Evolutionary conservation across 768 basidiomycete species (phyloP).

Genomic region (Serendipita vermifera): DNA sequence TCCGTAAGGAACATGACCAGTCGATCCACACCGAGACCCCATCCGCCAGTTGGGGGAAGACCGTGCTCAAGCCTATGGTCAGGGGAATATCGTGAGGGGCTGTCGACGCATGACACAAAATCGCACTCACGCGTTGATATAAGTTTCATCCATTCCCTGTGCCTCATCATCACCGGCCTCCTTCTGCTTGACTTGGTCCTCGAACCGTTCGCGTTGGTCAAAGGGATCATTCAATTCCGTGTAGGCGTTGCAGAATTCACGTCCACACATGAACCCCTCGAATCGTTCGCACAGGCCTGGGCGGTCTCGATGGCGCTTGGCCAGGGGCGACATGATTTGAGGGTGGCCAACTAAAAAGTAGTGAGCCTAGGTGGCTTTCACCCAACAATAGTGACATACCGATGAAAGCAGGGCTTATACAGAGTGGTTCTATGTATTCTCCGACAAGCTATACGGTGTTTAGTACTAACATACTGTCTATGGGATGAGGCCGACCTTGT

Average conservation of each 20-base stretch:
- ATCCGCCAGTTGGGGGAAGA: conserved; percentile 93
- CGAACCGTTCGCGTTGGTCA: conserved; percentile 88
- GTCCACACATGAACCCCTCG: conserved; percentile 95
- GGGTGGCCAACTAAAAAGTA: conserved; percentile 72
- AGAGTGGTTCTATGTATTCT: conserved; percentile 94
- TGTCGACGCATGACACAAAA: not conserved
- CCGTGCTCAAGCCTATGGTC: conserved; percentile 77
- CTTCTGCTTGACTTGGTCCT: conserved; percentile 91
- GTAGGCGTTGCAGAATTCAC: conserved; percentile 98
- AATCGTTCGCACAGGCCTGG: conserved; percentile 97
- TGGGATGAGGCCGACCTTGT: conserved; percentile 48
- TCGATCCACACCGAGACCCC: conserved; percentile 92
- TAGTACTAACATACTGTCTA: not conserved
- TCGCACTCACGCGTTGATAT: conserved; percentile 71
- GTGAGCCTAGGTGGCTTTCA: not conserved
- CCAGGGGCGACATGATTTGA: conserved; percentile 98
- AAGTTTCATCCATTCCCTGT: conserved; percentile 92
- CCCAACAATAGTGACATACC: conserved; percentile 30
- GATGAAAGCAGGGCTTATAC: conserved; percentile 93
- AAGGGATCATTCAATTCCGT: conserved; percentile 99
- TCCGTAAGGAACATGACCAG: conserved; percentile 98
- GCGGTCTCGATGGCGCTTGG: conserved; percentile 96
- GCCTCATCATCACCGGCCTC: conserved; percentile 96
- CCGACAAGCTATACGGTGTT: conserved; percentile 63
- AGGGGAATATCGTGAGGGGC: conserved; percentile 11